Conservation (phyloP, 2,329 filamentous ascomycete genomes). For the Nigrospora oryzae region DNA sequence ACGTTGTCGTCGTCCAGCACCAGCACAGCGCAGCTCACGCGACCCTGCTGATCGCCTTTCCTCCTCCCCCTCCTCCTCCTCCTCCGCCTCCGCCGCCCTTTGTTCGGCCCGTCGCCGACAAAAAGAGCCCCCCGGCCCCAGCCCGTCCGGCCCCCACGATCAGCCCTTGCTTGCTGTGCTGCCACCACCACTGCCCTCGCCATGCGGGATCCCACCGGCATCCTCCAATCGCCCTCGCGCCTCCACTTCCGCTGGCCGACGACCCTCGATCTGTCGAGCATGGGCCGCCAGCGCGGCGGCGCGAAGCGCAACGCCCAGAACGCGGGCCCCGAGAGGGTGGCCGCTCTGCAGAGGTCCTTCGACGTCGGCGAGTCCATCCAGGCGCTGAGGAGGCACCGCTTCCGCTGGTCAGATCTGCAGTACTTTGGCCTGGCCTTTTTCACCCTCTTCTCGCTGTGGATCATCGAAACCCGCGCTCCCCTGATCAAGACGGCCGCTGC, state of each 20-base stretch:
- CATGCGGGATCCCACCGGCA: not conserved
- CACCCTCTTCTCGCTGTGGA: slow-evolving; percentile 68
- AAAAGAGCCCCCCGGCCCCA: too few species aligned
- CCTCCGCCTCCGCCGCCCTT: too few species aligned
- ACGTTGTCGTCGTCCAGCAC: too few species aligned
- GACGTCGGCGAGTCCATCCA: slow-evolving; percentile 71
- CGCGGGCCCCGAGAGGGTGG: slow-evolving; percentile 47
- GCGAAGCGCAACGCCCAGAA: slow-evolving; percentile 1
- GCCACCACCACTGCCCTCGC: too few species aligned
- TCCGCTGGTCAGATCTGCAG: slow-evolving; percentile 77
- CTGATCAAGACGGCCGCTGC: slow-evolving; percentile 68
- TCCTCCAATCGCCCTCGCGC: slow-evolving; percentile 3
- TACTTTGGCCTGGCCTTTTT: slow-evolving; percentile 68
- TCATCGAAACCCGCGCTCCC: slow-evolving; percentile 73
- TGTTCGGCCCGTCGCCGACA: too few species aligned
- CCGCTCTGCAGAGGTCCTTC: slow-evolving; percentile 72
- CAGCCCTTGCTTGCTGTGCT: too few species aligned
- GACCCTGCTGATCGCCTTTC: too few species aligned
- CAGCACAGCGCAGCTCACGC: too few species aligned
- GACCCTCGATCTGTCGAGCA: slow-evolving; percentile 1
- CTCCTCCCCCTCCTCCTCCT: too few species aligned
- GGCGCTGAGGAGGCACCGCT: slow-evolving; percentile 67
- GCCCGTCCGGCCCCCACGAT: too few species aligned
- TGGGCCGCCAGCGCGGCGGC: slow-evolving; percentile 3
- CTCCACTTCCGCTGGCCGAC: slow-evolving; percentile 5